Evolutionary conservation across 768 basidiomycete genomes (phyloP).

Genomic region (Fistulinella prunicolor): DNA sequence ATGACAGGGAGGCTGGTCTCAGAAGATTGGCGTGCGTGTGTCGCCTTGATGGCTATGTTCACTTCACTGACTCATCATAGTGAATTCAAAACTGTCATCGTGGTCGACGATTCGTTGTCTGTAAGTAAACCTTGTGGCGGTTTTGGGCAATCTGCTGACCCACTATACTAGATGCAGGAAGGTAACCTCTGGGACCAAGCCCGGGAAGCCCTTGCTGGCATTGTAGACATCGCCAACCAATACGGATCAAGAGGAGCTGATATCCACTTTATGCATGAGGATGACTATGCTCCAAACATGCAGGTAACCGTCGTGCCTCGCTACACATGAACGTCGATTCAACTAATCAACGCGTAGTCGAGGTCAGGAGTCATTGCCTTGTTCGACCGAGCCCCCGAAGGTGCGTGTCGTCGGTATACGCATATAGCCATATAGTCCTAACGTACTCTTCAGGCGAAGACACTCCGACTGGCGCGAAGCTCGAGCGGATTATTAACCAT

Average conservation of each 20-base stretch:
- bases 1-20: conserved; percentile 22
- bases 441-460: conserved; percentile 26
- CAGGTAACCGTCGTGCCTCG: conserved; percentile 8
- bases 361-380: conserved; percentile 19
- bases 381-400: conserved; percentile 29
- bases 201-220: conserved; percentile 40
- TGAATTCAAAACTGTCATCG: conserved; percentile 41
- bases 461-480: conserved; percentile 38
- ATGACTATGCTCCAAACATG: conserved; percentile 29
- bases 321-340: not conserved
- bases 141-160: not conserved
- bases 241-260: conserved; percentile 41
- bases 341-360: conserved; percentile 13
- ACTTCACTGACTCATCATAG: conserved; percentile 16
- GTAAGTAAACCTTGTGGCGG: conserved; percentile 10
- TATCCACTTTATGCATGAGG: conserved; percentile 41
- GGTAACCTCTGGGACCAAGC: conserved; percentile 39
- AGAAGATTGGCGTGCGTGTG: conserved; percentile 29
- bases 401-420: conserved; percentile 4
- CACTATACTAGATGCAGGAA: conserved; percentile 37
- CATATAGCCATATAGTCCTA: not conserved
- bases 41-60: not conserved
- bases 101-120: conserved; percentile 42
- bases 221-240: conserved; percentile 35
- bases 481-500: conserved; percentile 34